Evolutionary conservation across 176 grass and related monocot species (phyloP).

Genomic region (Puccinellia tenuiflora): DNA sequence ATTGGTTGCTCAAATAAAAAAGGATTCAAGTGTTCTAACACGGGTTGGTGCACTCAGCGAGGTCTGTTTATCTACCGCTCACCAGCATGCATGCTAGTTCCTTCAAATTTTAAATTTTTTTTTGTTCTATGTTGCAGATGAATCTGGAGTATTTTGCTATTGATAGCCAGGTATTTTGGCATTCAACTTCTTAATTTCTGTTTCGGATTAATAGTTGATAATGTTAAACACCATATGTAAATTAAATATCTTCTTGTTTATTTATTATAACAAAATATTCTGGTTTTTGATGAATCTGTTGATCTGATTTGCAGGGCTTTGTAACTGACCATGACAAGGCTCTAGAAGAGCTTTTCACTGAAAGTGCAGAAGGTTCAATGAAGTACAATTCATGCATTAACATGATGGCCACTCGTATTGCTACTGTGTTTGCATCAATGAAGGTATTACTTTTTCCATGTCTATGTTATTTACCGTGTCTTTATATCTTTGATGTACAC

Average conservation of each 20-base stretch:
- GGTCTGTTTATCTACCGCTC: conserved; percentile 33
- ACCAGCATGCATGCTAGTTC: not conserved
- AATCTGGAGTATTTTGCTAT: conserved; percentile 89
- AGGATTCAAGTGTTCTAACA: conserved; percentile 51
- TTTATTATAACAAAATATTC: conserved; percentile 1
- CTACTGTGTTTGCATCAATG: conserved; percentile 72
- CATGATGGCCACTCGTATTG: conserved; percentile 68
- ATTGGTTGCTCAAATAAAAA: conserved; percentile 59
- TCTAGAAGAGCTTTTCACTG: conserved; percentile 80
- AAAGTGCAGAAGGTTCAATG: conserved; percentile 66
- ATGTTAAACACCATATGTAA: not conserved
- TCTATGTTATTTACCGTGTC: not conserved
- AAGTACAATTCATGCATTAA: conserved; percentile 82
- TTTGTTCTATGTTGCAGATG: conserved; percentile 45
- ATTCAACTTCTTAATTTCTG: not conserved
- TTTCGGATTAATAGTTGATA: not conserved
- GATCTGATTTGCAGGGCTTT: conserved; percentile 52
- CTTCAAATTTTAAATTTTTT: conserved; percentile 20
- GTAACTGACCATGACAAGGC: conserved; percentile 83
- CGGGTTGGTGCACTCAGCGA: conserved; percentile 74
- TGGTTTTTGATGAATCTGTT: not conserved
- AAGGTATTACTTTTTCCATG: conserved; percentile 10
- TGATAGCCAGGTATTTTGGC: conserved; percentile 69
- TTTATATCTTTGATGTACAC: not conserved
- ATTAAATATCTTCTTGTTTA: not conserved